Evolutionary conservation across 2,329 filamentous ascomycete genomes (phyloP).

Genomic region (Exophiala sideris): DNA sequence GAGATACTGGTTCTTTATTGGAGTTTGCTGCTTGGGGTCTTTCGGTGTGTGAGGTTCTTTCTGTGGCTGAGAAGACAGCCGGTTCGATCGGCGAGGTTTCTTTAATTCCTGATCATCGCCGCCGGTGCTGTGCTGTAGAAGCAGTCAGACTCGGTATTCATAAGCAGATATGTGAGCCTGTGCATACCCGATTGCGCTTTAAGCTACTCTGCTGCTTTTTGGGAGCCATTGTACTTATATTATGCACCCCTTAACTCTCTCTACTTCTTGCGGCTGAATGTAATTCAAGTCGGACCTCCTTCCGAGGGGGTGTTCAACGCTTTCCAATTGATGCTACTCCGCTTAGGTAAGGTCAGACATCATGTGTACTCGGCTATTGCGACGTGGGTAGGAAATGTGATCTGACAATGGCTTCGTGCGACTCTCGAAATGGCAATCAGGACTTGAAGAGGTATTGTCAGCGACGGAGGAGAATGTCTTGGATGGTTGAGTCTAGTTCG

Average conservation of each 20-base stretch:
- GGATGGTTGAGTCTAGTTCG: no score
- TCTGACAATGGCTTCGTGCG: no score
- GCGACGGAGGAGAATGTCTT: no score
- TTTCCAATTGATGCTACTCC: no score
- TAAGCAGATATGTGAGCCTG: slow-evolving; percentile 24
- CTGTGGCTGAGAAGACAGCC: slow-evolving; percentile 60
- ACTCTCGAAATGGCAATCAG: no score
- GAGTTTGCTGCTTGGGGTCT: slow-evolving; percentile 39
- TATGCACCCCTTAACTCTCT: neutral
- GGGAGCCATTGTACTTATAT: slow-evolving; percentile 40
- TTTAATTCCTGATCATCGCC: slow-evolving; percentile 68
- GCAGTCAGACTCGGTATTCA: slow-evolving; percentile 28
- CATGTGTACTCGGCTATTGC: no score
- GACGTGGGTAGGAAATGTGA: no score
- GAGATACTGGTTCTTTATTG: slow-evolving; percentile 64
- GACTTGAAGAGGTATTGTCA: no score
- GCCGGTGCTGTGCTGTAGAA: slow-evolving; percentile 61
- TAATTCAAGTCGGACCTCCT: neutral
- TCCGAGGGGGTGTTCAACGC: neutral
- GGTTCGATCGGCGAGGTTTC: slow-evolving; percentile 77
- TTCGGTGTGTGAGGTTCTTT: slow-evolving; percentile 31
- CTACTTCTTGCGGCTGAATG: neutral
- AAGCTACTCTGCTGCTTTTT: slow-evolving; percentile 73
- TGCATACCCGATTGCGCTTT: slow-evolving; percentile 72
- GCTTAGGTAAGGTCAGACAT: no score